phyloP scores from a whole-genome alignment of 2,329 filamentous ascomycete genomes.

The Sporothrix protearum region DNA sequence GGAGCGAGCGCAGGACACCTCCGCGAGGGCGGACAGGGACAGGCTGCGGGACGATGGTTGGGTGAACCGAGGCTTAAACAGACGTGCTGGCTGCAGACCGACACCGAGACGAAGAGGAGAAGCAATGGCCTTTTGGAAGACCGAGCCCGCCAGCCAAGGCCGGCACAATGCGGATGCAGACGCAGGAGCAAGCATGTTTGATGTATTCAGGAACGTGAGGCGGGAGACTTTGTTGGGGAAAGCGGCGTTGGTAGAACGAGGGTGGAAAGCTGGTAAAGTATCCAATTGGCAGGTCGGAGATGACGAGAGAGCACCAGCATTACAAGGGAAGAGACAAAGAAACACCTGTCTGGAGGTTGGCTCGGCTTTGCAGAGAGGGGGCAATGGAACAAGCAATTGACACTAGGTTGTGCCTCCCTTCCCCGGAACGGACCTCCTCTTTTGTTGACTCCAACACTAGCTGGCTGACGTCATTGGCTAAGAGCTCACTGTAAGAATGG shows the following conservation, averaged over 20 bases:
- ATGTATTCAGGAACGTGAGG: neutral
- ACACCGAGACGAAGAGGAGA: slow-evolving; percentile 13
- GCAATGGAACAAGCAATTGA: slow-evolving; percentile 17
- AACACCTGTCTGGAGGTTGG: neutral
- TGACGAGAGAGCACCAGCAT: neutral
- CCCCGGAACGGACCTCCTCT: slow-evolving; percentile 10
- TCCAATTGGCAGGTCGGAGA: neutral
- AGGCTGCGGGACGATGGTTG: neutral
- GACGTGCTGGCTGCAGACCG: neutral
- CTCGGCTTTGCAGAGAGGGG: neutral
- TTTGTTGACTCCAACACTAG: slow-evolving; percentile 15
- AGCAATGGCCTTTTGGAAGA: neutral
- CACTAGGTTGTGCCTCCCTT: slow-evolving; percentile 13
- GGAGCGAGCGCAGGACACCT: neutral
- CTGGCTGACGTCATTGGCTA: slow-evolving; percentile 20
- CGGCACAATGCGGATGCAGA: neutral
- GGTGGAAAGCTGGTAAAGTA: neutral
- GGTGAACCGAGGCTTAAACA: neutral
- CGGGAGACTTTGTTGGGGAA: neutral
- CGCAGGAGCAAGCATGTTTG: neutral
- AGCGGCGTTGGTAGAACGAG: neutral
- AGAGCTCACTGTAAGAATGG: neutral
- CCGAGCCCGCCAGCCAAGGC: neutral
- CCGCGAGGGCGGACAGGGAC: neutral
- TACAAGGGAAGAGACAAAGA: neutral